Evolutionary conservation across 2,329 filamentous ascomycete species (phyloP), one percentile per base, ranked within the genome.

Genomic region (Cercospora beticola): DNA sequence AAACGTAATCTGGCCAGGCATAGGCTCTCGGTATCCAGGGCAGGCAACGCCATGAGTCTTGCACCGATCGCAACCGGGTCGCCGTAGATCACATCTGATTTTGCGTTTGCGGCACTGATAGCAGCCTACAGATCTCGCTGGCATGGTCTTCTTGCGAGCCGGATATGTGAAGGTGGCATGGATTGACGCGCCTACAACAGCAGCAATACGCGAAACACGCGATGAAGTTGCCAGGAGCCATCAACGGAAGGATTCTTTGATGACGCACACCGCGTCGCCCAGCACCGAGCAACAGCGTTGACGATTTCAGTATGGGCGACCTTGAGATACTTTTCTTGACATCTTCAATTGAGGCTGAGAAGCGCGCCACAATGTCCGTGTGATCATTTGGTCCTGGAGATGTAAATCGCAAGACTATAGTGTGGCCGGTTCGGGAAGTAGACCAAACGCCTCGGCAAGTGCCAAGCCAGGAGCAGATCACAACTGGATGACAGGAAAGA

Each of bases 61-160:
- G 70, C 77, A 78, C 21, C 74, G 72, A 56, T 74, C 67, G 66
- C 76, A 78, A 14, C 66, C 66, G 18, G 76, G 77, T 10, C 77
- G 70, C 9, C 60, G 71, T 61, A 76, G 74, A 65, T 78, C 77
- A 67, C 77, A 78, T 40, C 75, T 70, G 43, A 78, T 76, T 66
- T 78, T 78, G 21, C 77, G 71, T 64, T 75, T 75, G 36, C 77
- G 71, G 60, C 77, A 78, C 18, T 70, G 76, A 9, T 64, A 72
- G 68, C 77, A 78, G 60, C 76, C 77, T 9, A 75, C 69, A 21
- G 76, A 78, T 57, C 74, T 74, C 46, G 70, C 67, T 7, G 76
- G 76, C 76, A 78, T 78, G 46, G 26, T 36, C 14, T 21, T 56
- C n/a, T 56, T 16, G 6, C 16, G 30, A 31, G 61, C 16, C 8